Evolutionary conservation across 2,329 filamentous ascomycete genomes (phyloP), one percentile per base, ranked within the genome.

Genomic region (Colletotrichum spaethianum): DNA sequence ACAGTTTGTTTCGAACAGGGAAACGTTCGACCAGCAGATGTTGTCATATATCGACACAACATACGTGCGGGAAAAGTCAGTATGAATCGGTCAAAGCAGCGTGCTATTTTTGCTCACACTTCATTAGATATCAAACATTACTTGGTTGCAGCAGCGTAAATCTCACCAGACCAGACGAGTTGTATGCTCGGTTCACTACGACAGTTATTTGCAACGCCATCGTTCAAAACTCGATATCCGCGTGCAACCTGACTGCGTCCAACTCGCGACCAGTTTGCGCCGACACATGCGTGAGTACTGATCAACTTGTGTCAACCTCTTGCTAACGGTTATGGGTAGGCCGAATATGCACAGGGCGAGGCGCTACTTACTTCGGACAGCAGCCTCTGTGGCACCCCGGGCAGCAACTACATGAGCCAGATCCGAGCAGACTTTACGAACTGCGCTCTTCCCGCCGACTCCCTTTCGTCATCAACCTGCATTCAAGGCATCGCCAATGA

Each of bases 121-220:
- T 3, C 4, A 20, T 20, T 40, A 98, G 96, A 86, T 99, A 96
- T 83, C 88, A 93, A 80, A 86, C 89, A 64, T 86, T 94, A 59
- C 89, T 99, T 75, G 96, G 96, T 67, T 99, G 96, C 81, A 87
- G 89, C 59, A 89, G 89, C 74, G 86, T 98, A 77, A 90, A 96
- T 78, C 88, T 95, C 68, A 90, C 90, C 67, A 93, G 97, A 80
- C 92, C 94, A 4, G 92, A 90, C 76, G 89, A 93, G 78, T 90
- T 95, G 78, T 99, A 99, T 83, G 96, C 96, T 60, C 93, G 96
- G 77, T 99, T 96, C 83, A 97, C 96, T 6, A 96, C 91, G 57
- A 96, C 93, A 73, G 92, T 97, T 74, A 89, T 99, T 75, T 99
- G 96, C 88, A 98, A 97, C 86, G 89, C 94, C 75, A 93, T 99